A percentile compares a stretch with the other conserved stretches of the same genome.
phyloP scores from a whole-genome alignment of 2,329 filamentous ascomycete genomes.

The Fusarium succisae region DNA sequence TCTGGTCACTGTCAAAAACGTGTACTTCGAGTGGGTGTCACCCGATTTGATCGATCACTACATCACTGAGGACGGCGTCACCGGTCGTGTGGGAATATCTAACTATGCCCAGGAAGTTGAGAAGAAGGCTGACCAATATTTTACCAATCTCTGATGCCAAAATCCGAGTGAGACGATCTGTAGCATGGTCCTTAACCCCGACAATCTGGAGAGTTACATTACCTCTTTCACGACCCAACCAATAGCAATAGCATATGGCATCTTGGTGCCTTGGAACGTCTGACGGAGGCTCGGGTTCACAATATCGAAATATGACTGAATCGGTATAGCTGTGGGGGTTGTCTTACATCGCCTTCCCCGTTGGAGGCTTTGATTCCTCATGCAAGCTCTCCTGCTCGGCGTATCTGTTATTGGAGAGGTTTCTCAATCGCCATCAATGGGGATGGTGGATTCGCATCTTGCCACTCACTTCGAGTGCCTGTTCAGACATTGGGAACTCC shows the following conservation, averaged over 20 bases:
- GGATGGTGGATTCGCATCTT: neutral
- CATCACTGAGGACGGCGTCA: slow-evolving; percentile 63
- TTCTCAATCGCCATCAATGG: neutral
- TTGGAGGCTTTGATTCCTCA: neutral
- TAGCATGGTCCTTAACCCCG: slow-evolving; percentile 11
- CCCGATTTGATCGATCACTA: slow-evolving; percentile 61
- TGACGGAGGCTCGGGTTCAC: slow-evolving; percentile 8
- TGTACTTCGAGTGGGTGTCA: slow-evolving; percentile 71
- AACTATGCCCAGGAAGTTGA: slow-evolving; percentile 50
- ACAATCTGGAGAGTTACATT: slow-evolving; percentile 14
- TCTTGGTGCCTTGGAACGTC: slow-evolving; percentile 1
- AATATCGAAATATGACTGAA: slow-evolving; percentile 13
- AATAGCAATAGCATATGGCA: slow-evolving; percentile 1
- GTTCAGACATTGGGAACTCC: neutral
- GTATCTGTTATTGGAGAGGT: neutral
- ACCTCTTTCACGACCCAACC: neutral
- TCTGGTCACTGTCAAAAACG: slow-evolving; percentile 54
- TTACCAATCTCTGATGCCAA: slow-evolving; percentile 48
- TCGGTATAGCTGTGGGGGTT: slow-evolving; percentile 18
- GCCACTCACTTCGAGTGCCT: neutral
- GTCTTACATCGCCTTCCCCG: slow-evolving; percentile 17
- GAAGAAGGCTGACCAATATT: slow-evolving; percentile 52
- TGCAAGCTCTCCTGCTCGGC: neutral
- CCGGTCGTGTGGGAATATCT: slow-evolving; percentile 51
- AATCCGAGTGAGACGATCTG: slow-evolving; percentile 8